Evolutionary conservation across 345 rosid species (phyloP), one percentile per base, ranked within the genome.

Genomic region (Pistacia atlantica): DNA sequence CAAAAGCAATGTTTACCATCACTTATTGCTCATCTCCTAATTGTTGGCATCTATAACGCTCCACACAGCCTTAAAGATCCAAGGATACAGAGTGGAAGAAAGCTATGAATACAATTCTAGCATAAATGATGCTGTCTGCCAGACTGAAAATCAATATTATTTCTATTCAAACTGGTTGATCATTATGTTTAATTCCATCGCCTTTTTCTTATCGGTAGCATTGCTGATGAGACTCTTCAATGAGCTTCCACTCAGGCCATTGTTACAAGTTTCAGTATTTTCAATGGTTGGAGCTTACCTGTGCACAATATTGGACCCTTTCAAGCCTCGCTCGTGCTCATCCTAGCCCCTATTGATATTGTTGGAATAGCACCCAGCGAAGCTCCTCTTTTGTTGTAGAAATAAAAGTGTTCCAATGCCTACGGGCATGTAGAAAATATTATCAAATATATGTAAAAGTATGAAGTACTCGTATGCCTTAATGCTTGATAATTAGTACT

Each of bases 251-350:
- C 13, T 79, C 22, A 69, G 49, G 49, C 64, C 65, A 33, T 62
- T 73, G 75, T 78, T 69, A 11, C 25, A 67, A 14, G 33, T 68
- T 12, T 17, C 59, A 3, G 25, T 56, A 22, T 5, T 52, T 52
- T 74, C 78, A 45, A 54, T 72, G 62, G 25, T 74, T 5, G 71
- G 71, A 25, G 56, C 78, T 67, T 79, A 73, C n/a, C 55, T 63
- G 4, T 74, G 74, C 64, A 18, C 11, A 31, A 63, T 79, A 54
- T 11, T 11, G 22, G 25, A 48, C 9, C 12, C 67, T 64, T 8
- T 10, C 1, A 64, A 37, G 49, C 25, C 25, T 37, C 67, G 4
- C 25, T 7, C 17, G 17, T n/a, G 54, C 54, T 18, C 8, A 65
- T 65, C 51, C 25, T 42, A 65, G 7, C 4, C 54, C 42, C 42